Conservation (phyloP, 495 filamentous ascomycete genomes). For the Saxispiralis lemnorum region DNA sequence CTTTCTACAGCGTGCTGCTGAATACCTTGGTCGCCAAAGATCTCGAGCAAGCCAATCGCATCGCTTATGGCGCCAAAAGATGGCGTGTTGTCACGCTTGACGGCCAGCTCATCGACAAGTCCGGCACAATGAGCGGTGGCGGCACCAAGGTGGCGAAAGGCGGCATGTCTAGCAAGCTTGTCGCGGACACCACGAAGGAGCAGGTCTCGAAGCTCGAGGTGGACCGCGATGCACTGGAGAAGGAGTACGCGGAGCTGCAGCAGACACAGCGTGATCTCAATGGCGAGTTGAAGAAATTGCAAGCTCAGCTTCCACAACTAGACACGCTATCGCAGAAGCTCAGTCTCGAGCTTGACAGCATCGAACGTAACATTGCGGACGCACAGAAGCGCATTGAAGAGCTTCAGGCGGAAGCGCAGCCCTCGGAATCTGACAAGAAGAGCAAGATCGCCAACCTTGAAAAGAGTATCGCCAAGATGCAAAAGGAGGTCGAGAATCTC, state of each 20-base stretch:
- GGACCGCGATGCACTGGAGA: slow-evolving; percentile 70
- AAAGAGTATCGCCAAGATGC: slow-evolving; percentile 55
- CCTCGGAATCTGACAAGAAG: slow-evolving; percentile 56
- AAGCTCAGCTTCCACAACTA: slow-evolving; percentile 65
- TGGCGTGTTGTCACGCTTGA: slow-evolving; percentile 94
- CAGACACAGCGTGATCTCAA: slow-evolving; percentile 65
- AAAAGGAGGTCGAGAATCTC: slow-evolving; percentile 63
- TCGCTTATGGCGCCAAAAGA: slow-evolving; percentile 78
- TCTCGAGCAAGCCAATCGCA: slow-evolving; percentile 81
- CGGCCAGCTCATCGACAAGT: slow-evolving; percentile 89
- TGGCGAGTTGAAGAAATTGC: slow-evolving; percentile 46
- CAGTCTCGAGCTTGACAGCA: slow-evolving; percentile 71
- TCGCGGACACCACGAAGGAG: slow-evolving; percentile 66
- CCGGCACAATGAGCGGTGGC: slow-evolving; percentile 95
- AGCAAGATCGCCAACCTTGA: slow-evolving; percentile 45
- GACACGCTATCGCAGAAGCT: slow-evolving; percentile 89
- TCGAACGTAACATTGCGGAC: slow-evolving; percentile 67
- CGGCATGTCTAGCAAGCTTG: slow-evolving; percentile 87
- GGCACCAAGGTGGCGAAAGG: slow-evolving; percentile 75
- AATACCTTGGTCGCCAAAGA: slow-evolving; percentile 89
- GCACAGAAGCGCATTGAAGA: slow-evolving; percentile 69
- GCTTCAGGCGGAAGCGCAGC: slow-evolving; percentile 57
- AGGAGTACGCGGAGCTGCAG: slow-evolving; percentile 61
- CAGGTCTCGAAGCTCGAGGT: slow-evolving; percentile 71
- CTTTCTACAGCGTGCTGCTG: slow-evolving; percentile 83